Conservation (phyloP, 805 yeast genomes). For the Zygotorulaspora sp. region DNA sequence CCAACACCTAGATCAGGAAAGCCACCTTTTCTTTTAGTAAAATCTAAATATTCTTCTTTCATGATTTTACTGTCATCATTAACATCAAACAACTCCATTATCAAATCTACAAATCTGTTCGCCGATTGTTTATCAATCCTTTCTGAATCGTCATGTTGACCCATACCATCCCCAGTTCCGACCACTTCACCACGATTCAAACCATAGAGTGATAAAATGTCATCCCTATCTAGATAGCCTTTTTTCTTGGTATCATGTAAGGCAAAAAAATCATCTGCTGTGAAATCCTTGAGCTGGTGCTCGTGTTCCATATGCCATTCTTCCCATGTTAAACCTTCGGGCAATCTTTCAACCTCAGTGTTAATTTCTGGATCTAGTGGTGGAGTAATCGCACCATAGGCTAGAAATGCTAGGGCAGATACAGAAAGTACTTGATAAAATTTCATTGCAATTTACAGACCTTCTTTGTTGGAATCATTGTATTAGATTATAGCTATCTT, state of each 20-base stretch:
- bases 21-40: constrained; percentile 55
- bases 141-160: constrained; percentile 64
- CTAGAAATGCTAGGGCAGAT: constrained; percentile 7
- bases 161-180: constrained; percentile 90
- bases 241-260: constrained; percentile 67
- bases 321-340: constrained; percentile 63
- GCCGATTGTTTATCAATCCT: constrained; percentile 52
- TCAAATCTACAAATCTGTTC: constrained; percentile 48
- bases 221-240: constrained; percentile 53
- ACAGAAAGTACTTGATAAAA: background rate
- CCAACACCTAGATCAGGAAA: constrained; percentile 93
- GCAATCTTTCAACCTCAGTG: constrained; percentile 40
- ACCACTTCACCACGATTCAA: constrained; percentile 63
- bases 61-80: constrained; percentile 62
- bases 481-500: too few relatives aligned
- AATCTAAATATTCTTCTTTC: constrained; percentile 65
- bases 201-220: constrained; percentile 80
- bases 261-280: constrained; percentile 69
- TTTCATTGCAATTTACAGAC: background rate
- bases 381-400: constrained; percentile 7
- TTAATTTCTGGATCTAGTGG: constrained; percentile 23
- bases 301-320: constrained; percentile 89
- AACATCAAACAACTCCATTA: constrained; percentile 59
- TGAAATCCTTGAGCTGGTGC: constrained; percentile 72
- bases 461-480: too few relatives aligned